phyloP scores from a whole-genome alignment of 2,329 filamentous ascomycete species.

The Colletotrichum lini region DNA sequence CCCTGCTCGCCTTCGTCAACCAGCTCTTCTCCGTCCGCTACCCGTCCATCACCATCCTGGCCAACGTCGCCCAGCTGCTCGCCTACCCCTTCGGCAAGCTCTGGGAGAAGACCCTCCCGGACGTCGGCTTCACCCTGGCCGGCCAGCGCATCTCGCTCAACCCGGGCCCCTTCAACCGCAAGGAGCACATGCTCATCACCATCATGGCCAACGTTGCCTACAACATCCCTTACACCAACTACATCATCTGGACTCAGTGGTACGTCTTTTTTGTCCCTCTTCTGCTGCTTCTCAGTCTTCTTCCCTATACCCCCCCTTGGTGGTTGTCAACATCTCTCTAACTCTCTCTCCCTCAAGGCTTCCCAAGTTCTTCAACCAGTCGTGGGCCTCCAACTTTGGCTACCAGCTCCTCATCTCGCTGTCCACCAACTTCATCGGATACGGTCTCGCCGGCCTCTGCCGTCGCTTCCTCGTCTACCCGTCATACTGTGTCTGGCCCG shows the following conservation, averaged over 20 bases:
- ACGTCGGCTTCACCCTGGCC: constrained; percentile 50
- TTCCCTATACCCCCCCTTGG: too few species aligned
- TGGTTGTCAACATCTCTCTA: neutral
- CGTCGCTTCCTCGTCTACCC: constrained; percentile 63
- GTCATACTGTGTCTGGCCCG: constrained; percentile 63
- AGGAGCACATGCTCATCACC: constrained; percentile 68
- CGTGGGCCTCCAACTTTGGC: constrained; percentile 56
- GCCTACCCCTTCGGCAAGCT: constrained; percentile 54
- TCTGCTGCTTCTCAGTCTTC: neutral
- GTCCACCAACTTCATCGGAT: constrained; percentile 64
- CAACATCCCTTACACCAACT: constrained; percentile 58
- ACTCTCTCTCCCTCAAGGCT: constrained; percentile 41
- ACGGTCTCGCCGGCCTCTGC: constrained; percentile 59
- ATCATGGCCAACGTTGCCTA: constrained; percentile 68
- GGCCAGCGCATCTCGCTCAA: constrained; percentile 58
- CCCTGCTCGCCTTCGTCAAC: constrained; percentile 52
- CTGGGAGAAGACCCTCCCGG: constrained; percentile 53
- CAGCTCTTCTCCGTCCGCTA: constrained; percentile 56
- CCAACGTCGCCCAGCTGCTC: constrained; percentile 55
- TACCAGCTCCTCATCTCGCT: constrained; percentile 62
- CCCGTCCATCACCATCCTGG: constrained; percentile 54
- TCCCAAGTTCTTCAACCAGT: constrained; percentile 60
- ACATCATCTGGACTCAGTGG: constrained; percentile 60
- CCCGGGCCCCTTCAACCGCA: constrained; percentile 65
- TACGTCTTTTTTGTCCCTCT: neutral